A percentile compares a stretch with the other conserved stretches of the same genome.
Conservation (phyloP, 257 asterid species). For the Scutellaria minor region DNA sequence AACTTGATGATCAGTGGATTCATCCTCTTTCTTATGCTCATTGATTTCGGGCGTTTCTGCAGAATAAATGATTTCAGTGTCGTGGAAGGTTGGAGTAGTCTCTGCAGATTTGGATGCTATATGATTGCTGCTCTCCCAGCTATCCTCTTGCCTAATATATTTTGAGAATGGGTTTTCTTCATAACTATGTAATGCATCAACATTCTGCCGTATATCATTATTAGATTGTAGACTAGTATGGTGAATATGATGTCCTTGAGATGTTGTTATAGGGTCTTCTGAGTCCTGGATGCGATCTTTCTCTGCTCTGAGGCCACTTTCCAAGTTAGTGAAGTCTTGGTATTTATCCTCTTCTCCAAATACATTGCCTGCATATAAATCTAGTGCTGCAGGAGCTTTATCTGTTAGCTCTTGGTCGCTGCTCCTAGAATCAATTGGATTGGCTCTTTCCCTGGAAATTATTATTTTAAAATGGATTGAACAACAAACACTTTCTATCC, state of each 20-base stretch:
- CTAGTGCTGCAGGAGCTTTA: constrained; percentile 28
- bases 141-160: constrained; percentile 32
- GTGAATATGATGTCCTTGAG: constrained; percentile 27
- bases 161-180: constrained; percentile 37
- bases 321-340: constrained; percentile 21
- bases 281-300: constrained; percentile 31
- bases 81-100: background rate
- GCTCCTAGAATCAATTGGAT: constrained; percentile 16
- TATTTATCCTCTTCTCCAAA: constrained; percentile 28
- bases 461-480: background rate
- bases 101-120: constrained; percentile 26
- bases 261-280: constrained; percentile 34
- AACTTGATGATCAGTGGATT: constrained; percentile 28
- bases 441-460: constrained; percentile 50
- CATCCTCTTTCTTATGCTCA: constrained; percentile 31
- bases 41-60: constrained; percentile 24
- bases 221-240: background rate
- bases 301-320: constrained; percentile 2
- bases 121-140: constrained; percentile 31
- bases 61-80: background rate
- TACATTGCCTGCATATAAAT: constrained; percentile 25
- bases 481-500: too few relatives aligned
- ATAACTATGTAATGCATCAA: constrained; percentile 26
- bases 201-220: constrained; percentile 10
- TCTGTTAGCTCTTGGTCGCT: constrained; percentile 34